phyloP scores from a whole-genome alignment of 345 rosid species.

The Triadica sebifera region DNA sequence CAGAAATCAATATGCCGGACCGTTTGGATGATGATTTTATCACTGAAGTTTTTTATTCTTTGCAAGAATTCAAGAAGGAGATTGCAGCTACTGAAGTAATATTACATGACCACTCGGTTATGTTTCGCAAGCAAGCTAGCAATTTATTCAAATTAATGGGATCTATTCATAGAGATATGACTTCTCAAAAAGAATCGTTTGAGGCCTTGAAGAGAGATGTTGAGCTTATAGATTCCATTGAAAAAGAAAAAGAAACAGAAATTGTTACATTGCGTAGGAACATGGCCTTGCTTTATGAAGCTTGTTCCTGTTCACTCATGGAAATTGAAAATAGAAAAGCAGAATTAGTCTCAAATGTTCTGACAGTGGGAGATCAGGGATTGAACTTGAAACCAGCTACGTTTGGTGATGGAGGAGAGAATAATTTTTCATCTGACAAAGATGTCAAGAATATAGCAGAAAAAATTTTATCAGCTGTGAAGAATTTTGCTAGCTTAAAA shows the following conservation, averaged over 20 bases:
- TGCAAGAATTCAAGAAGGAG: slow-evolving; percentile 53
- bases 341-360: slow-evolving; percentile 36
- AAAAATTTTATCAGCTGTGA: slow-evolving; percentile 47
- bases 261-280: slow-evolving; percentile 45
- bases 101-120: slow-evolving; percentile 45
- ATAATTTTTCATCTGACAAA: slow-evolving; percentile 48
- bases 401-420: slow-evolving; percentile 23
- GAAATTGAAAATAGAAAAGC: slow-evolving; percentile 69
- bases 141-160: slow-evolving; percentile 41
- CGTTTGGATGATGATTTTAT: slow-evolving; percentile 41
- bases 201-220: slow-evolving; percentile 47
- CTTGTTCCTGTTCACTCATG: slow-evolving; percentile 49
- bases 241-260: slow-evolving; percentile 53
- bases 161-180: slow-evolving; percentile 36
- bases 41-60: slow-evolving; percentile 38
- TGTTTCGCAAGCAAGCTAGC: slow-evolving; percentile 51
- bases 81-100: slow-evolving; percentile 44
- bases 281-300: slow-evolving; percentile 61
- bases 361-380: slow-evolving; percentile 22
- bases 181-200: slow-evolving; percentile 37
- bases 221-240: slow-evolving; percentile 37
- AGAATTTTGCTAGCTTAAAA: slow-evolving; percentile 46
- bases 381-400: slow-evolving; percentile 33
- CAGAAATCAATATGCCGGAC: slow-evolving; percentile 37
- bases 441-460: slow-evolving; percentile 50